Percentiles rank a stretch among this genome's conserved stretches.
Conservation (phyloP, 2,329 filamentous ascomycete species). For the Sclerotinia nivalis region DNA sequence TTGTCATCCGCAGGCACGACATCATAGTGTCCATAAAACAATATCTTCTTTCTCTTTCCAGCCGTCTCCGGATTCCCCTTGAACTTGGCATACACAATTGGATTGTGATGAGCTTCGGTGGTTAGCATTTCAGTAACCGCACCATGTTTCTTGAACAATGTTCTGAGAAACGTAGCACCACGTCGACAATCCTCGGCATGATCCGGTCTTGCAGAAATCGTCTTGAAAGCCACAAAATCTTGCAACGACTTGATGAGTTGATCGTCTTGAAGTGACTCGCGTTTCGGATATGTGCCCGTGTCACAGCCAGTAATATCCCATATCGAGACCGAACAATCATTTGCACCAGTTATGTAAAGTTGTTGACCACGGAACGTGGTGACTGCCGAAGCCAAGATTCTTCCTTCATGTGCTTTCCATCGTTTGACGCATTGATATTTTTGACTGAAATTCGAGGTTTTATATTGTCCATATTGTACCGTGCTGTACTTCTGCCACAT, state of each 20-base stretch:
- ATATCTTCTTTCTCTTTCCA: slow-evolving; percentile 74
- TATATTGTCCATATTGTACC: slow-evolving; percentile 61
- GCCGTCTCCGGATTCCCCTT: slow-evolving; percentile 68
- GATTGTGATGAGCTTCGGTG: slow-evolving; percentile 74
- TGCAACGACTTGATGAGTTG: slow-evolving; percentile 70
- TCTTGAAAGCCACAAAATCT: slow-evolving; percentile 89
- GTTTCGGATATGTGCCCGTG: slow-evolving; percentile 29
- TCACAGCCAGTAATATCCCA: slow-evolving; percentile 68
- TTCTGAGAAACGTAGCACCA: slow-evolving; percentile 86
- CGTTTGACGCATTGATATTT: slow-evolving; percentile 78
- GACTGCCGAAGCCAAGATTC: slow-evolving; percentile 81
- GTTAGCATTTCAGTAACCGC: slow-evolving; percentile 89
- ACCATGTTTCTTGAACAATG: slow-evolving; percentile 88
- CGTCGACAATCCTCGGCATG: slow-evolving; percentile 90
- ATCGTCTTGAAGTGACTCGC: slow-evolving; percentile 46
- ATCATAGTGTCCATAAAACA: slow-evolving; percentile 99
- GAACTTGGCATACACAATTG: slow-evolving; percentile 91
- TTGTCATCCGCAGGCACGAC: slow-evolving; percentile 88
- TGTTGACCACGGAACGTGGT: slow-evolving; percentile 68
- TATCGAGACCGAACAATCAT: slow-evolving; percentile 83
- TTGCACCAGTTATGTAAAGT: slow-evolving; percentile 93
- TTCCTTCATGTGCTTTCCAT: slow-evolving; percentile 83
- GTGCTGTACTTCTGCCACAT: slow-evolving; percentile 62
- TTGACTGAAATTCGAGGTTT: slow-evolving; percentile 60
- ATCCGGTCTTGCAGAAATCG: slow-evolving; percentile 81